Conservation (phyloP, 1,139 yeast genomes). For the Suhomyces bolitotheri region DNA sequence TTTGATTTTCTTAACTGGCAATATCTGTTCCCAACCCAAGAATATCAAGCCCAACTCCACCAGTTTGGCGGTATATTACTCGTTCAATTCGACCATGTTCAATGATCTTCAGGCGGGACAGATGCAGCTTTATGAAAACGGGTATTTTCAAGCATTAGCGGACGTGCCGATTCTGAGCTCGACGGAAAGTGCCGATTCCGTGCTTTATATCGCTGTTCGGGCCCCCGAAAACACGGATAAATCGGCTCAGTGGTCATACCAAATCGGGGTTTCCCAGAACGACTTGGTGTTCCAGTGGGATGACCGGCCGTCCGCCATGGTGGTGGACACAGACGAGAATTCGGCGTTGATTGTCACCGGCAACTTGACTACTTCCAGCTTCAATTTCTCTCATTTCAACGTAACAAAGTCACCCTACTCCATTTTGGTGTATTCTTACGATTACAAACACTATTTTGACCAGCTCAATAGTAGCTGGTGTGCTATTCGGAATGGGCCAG, state of each 20-base stretch:
- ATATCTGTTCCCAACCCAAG: slow-evolving; percentile 53
- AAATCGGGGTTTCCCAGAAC: slow-evolving; percentile 68
- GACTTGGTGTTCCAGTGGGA: slow-evolving; percentile 74
- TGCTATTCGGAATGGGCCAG: slow-evolving; percentile 59
- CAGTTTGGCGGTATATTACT: slow-evolving; percentile 50
- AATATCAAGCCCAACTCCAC: slow-evolving; percentile 30
- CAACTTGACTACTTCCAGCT: slow-evolving; percentile 40
- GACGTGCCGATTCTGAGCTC: slow-evolving; percentile 30
- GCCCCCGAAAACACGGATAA: slow-evolving; percentile 44
- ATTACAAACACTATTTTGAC: slow-evolving; percentile 37
- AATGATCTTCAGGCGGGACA: slow-evolving; percentile 28
- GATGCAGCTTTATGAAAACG: slow-evolving; percentile 41
- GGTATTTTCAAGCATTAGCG: slow-evolving; percentile 59
- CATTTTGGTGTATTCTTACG: slow-evolving; percentile 49
- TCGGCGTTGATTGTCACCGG: slow-evolving; percentile 71
- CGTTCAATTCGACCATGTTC: slow-evolving; percentile 47
- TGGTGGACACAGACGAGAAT: slow-evolving; percentile 73
- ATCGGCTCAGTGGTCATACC: slow-evolving; percentile 55
- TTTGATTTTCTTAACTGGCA: slow-evolving; percentile 60
- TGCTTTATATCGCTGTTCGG: slow-evolving; percentile 50
- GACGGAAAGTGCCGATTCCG: slow-evolving; percentile 18
- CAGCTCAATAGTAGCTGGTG: slow-evolving; percentile 66
- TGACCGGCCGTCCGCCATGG: slow-evolving; percentile 53
- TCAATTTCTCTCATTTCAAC: slow-evolving; percentile 25
- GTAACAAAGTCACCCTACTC: slow-evolving; percentile 39